Conservation (phyloP, 352 stramenopile genomes). For the Pythium sukuiense region DNA sequence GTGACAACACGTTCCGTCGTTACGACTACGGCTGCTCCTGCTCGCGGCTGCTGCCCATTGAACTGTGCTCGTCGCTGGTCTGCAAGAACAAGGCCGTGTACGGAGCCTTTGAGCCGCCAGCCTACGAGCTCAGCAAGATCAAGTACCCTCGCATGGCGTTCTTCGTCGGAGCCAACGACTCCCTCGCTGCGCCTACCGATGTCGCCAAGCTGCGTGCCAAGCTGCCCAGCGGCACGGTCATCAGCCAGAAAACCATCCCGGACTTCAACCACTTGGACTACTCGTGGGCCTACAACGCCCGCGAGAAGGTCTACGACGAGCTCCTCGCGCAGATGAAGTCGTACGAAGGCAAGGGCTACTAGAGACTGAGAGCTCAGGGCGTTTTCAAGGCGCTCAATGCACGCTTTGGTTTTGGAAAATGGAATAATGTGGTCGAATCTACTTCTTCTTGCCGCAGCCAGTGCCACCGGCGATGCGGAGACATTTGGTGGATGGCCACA, state of each 20-base stretch:
- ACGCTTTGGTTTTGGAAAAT: background rate
- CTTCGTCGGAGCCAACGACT: conserved; percentile 51
- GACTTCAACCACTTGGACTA: conserved; percentile 71
- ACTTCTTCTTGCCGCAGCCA: conserved; percentile 12
- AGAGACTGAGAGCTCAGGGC: too few species aligned
- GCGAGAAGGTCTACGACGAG: conserved; percentile 55
- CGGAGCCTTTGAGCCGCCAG: conserved; percentile 39
- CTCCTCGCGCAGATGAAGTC: conserved; percentile 16
- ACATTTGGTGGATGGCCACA: conserved; percentile 29
- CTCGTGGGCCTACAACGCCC: conserved; percentile 64
- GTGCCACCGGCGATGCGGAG: conserved; percentile 28
- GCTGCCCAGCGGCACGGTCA: conserved; percentile 46
- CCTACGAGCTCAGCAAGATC: conserved; percentile 46
- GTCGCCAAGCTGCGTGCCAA: conserved; percentile 44
- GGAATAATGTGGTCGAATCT: background rate
- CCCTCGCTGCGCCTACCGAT: conserved; percentile 49
- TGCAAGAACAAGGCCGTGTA: conserved; percentile 65
- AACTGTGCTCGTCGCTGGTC: conserved; percentile 39
- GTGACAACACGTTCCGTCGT: conserved; percentile 49
- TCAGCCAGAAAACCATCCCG: conserved; percentile 43
- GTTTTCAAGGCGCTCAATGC: too few species aligned
- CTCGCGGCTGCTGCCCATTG: conserved; percentile 33
- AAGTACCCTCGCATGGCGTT: conserved; percentile 54
- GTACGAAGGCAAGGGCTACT: too few species aligned
- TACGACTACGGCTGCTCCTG: conserved; percentile 67